Evolutionary conservation across 495 filamentous ascomycete species (phyloP), one percentile per base, ranked within the genome.

Genomic region (Massariosphaeria phaeospora): DNA sequence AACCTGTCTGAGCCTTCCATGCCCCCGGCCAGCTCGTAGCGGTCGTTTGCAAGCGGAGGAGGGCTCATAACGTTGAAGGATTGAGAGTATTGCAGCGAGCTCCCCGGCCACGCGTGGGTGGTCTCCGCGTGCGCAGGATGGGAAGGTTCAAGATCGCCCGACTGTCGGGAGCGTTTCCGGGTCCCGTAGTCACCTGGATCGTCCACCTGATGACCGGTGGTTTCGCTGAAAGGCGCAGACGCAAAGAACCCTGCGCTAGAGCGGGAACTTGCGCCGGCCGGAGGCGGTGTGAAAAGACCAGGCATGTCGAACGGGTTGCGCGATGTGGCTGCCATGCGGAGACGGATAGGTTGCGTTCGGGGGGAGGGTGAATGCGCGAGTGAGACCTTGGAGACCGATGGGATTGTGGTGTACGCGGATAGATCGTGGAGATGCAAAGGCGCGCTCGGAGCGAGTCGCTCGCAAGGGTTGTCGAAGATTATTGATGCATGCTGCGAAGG

Each of bases 11-110:
- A 80, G 7, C 79, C 82, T 27, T 86, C 81, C 42, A 83, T 75
- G 12, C 84, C 83, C 26, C 82, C 82, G 12, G 81, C 80, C 21
- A 88, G 73, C 23, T 62, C 67, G 62, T 84, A 83, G 62, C 73
- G 71, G 29, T 77, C 73, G 57, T 78, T 77, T 21, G 79, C 74
- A 13, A 83, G 69, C 3, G 77, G 73, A 2, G 71, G 62, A 1
- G 77, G 72, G 46, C 69, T 74, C 39, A 48, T 63, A 15, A 54
- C 51, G 38, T 46, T 49, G 33, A 42, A 46, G 49, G 35, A 54
- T 45, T 50, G 48, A 33, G 60, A 59, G 40, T 34, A 61, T 21
- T 29, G 48, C 31, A 60, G 29, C 31, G 57, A 51, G 35, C 38
- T 23, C 13, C 47, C 46, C 23, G 40, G 29, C 59, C 52, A 55